Percentiles rank a stretch among this genome's conserved stretches.
phyloP scores from a whole-genome alignment of 176 grass and related monocot genomes.

The Paspalum vaginatum region DNA sequence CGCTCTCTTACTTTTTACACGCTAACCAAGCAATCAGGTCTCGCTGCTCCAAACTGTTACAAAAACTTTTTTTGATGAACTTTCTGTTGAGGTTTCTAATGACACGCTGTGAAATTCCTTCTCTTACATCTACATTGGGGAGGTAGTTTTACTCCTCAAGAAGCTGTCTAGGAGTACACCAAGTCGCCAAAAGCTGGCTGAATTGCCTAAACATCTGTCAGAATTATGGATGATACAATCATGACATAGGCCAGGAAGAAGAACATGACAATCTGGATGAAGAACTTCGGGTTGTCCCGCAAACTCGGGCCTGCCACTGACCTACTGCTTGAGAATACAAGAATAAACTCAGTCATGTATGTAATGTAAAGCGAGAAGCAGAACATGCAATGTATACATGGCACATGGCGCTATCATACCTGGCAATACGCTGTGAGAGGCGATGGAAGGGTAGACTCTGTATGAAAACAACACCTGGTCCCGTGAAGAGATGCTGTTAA shows the following conservation, averaged over 20 bases:
- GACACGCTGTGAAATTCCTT: conserved; percentile 23
- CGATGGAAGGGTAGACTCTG: conserved; percentile 86
- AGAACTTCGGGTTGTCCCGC: conserved; percentile 94
- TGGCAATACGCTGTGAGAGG: conserved; percentile 87
- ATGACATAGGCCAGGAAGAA: conserved; percentile 94
- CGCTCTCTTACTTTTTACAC: conserved; percentile 35
- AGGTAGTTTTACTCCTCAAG: conserved; percentile 45
- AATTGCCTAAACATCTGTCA: conserved; percentile 83
- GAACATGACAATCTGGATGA: conserved; percentile 91
- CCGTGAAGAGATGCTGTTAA: conserved; percentile 78
- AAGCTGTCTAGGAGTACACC: conserved; percentile 37
- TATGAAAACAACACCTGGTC: conserved; percentile 95
- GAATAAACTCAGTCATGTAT: background rate
- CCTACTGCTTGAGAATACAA: conserved; percentile 54
- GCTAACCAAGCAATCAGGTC: conserved; percentile 4
- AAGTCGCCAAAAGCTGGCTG: conserved; percentile 23
- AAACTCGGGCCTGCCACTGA: conserved; percentile 78
- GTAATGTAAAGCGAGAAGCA: background rate
- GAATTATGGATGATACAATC: conserved; percentile 97
- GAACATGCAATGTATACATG: background rate
- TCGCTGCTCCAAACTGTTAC: conserved; percentile 22
- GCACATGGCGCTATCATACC: conserved; percentile 46
- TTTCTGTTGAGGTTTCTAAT: conserved; percentile 37
- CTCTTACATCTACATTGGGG: conserved; percentile 58
- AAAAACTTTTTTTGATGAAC: background rate